These are phyloP conservation scores for Kalmusia sp. DNA, from an alignment of 2,329 filamentous ascomycete genomes.

Conservation along the genomic window DNA sequence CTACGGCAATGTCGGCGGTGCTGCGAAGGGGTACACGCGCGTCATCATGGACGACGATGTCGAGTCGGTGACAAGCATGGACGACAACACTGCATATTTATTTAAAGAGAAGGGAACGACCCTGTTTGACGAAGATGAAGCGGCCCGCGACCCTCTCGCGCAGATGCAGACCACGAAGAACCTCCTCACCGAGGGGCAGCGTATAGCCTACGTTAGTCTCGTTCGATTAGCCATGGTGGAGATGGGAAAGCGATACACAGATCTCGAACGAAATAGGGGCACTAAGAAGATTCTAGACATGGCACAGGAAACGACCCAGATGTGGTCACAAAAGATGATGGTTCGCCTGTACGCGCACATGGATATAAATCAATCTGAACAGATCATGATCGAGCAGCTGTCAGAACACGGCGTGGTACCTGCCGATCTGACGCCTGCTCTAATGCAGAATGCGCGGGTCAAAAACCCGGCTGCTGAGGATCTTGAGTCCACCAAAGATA, in stretches of 20 bases:
- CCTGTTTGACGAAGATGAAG: conserved; percentile 74
- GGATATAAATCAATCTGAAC: conserved; percentile 90
- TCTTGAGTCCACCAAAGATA: conserved; percentile 7
- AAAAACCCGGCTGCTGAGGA: conserved; percentile 83
- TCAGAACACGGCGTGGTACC: conserved; percentile 90
- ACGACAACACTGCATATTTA: conserved; percentile 95
- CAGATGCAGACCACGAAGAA: conserved; percentile 97
- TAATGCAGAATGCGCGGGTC: conserved; percentile 92
- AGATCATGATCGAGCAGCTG: conserved; percentile 98
- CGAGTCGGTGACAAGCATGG: conserved; percentile 92
- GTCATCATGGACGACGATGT: conserved; percentile 96
- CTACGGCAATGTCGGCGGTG: conserved; percentile 82
- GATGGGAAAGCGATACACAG: conserved; percentile 74
- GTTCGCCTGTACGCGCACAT: conserved; percentile 92
- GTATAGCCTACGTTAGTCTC: conserved; percentile 93
- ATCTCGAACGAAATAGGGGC: conserved; percentile 66
- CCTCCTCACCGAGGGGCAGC: conserved; percentile 90
- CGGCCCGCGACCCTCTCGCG: conserved; percentile 77
- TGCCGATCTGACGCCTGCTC: conserved; percentile 78
- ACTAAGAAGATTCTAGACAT: conserved; percentile 75
- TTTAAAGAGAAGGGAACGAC: conserved; percentile 78
- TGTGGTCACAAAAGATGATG: conserved; percentile 99
- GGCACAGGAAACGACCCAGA: conserved; percentile 79
- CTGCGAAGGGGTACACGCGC: conserved; percentile 92
- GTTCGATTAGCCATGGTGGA: conserved; percentile 80